These are phyloP conservation scores for Closterium sp. DNA, from an alignment of 139 green algal species.

Conservation along the genomic window DNA sequence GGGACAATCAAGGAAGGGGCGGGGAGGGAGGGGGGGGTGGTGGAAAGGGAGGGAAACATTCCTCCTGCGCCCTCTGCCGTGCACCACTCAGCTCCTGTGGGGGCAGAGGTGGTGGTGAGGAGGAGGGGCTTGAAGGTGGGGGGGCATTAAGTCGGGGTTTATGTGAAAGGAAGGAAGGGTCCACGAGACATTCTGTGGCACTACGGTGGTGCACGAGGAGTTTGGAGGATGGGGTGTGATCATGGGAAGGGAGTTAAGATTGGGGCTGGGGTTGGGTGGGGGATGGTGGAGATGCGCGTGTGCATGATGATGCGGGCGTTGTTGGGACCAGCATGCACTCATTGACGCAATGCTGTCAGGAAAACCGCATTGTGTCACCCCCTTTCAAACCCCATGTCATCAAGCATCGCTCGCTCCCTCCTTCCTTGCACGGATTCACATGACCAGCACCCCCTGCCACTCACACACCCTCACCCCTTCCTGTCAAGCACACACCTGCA, in stretches of 20 bases:
- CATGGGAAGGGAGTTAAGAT: not conserved
- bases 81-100: not conserved
- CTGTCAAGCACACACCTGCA: too few species aligned
- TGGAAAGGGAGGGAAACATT: too few species aligned
- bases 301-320: too few species aligned
- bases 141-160: not conserved
- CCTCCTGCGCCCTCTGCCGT: conserved; percentile 10
- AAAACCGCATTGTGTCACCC: too few species aligned
- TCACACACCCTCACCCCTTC: not conserved
- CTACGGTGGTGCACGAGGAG: not conserved
- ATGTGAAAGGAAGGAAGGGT: not conserved
- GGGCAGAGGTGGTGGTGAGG: not conserved
- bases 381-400: too few species aligned
- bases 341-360: too few species aligned
- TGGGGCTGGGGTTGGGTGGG: not conserved
- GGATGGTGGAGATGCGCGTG: too few species aligned
- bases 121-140: not conserved
- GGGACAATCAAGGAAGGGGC: too few species aligned
- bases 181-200: not conserved
- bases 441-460: not conserved
- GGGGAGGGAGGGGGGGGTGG: too few species aligned
- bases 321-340: too few species aligned
- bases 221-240: too few species aligned
- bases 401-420: not conserved
- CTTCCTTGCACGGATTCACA: not conserved